Percentiles rank a stretch among this genome's conserved stretches.
Conservation (phyloP, 2,329 filamentous ascomycete species). For the Diaporthe batatas region DNA sequence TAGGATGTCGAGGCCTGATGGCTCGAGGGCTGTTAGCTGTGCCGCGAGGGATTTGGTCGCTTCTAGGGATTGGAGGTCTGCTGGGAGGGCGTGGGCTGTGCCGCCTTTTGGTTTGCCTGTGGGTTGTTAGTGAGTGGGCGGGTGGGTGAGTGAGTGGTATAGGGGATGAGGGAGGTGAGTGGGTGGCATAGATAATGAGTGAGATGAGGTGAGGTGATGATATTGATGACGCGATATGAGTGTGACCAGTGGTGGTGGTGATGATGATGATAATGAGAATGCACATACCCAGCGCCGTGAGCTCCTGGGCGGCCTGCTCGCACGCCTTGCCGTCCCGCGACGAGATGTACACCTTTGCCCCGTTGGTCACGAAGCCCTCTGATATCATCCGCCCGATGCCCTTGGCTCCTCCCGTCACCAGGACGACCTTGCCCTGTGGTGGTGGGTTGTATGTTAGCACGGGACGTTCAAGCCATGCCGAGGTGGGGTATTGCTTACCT, state of each 20-base stretch:
- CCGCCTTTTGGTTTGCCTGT: conserved; percentile 53
- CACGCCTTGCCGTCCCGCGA: conserved; percentile 73
- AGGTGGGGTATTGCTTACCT: conserved; percentile 57
- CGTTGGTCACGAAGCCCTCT: conserved; percentile 74
- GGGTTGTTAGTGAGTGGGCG: neutral
- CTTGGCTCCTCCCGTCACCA: conserved; percentile 71
- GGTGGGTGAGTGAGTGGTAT: neutral
- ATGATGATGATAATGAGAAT: too few relatives aligned
- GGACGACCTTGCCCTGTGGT: conserved; percentile 67
- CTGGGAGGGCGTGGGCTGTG: conserved; percentile 68
- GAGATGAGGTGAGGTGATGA: neutral
- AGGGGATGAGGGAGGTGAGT: neutral
- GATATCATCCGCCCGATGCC: conserved; percentile 78
- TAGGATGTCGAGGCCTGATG: conserved; percentile 67
- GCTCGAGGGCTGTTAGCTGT: conserved; percentile 63
- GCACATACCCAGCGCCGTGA: conserved; percentile 62
- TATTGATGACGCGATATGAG: neutral
- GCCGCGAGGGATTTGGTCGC: conserved; percentile 67
- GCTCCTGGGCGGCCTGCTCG: conserved; percentile 65
- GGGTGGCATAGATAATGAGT: too few relatives aligned
- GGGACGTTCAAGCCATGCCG: neutral
- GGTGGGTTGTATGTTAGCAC: conserved; percentile 22
- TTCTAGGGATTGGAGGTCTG: conserved; percentile 72
- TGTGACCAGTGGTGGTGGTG: too few relatives aligned
- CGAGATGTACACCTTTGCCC: conserved; percentile 75